Conservation (phyloP, 768 basidiomycete genomes). For the Podaxis sp. region DNA sequence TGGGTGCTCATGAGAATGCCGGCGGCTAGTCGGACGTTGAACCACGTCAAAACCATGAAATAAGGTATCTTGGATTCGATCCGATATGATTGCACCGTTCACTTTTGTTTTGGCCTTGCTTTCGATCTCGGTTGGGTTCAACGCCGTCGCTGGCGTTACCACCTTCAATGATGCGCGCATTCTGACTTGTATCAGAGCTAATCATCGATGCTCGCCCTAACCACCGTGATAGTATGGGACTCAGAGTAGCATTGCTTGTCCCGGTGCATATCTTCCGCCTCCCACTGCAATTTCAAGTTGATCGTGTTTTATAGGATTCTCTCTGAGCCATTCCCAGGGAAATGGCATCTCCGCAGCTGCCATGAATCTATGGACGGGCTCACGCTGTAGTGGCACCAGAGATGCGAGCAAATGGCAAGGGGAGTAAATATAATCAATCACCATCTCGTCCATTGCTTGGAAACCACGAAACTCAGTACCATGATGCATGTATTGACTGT, state of each 20-base stretch:
- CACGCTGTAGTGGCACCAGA: slow-evolving; percentile 22
- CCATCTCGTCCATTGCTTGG: too few species aligned
- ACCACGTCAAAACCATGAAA: background rate
- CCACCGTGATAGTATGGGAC: slow-evolving; percentile 10
- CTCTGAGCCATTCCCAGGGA: slow-evolving; percentile 24
- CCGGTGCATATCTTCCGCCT: background rate
- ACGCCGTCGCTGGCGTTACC: slow-evolving; percentile 18
- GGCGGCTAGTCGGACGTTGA: background rate
- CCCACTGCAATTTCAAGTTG: background rate
- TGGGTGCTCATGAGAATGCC: background rate
- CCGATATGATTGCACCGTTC: background rate
- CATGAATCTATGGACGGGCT: slow-evolving; percentile 26
- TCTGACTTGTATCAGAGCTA: background rate
- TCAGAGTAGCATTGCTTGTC: slow-evolving; percentile 13
- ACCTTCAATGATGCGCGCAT: slow-evolving; percentile 17
- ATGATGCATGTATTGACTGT: slow-evolving; percentile 20
- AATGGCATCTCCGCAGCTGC: slow-evolving; percentile 25
- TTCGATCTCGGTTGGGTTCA: slow-evolving; percentile 2
- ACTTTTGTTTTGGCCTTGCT: background rate
- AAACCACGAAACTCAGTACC: too few species aligned
- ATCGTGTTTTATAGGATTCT: slow-evolving; percentile 14
- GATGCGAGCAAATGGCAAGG: slow-evolving; percentile 16
- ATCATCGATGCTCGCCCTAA: background rate
- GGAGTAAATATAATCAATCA: background rate
- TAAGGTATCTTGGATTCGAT: background rate